Base-by-base conservation (phyloP, 805 yeast genomes). In the Wickerhamomyces kurtzmanii region DNA sequence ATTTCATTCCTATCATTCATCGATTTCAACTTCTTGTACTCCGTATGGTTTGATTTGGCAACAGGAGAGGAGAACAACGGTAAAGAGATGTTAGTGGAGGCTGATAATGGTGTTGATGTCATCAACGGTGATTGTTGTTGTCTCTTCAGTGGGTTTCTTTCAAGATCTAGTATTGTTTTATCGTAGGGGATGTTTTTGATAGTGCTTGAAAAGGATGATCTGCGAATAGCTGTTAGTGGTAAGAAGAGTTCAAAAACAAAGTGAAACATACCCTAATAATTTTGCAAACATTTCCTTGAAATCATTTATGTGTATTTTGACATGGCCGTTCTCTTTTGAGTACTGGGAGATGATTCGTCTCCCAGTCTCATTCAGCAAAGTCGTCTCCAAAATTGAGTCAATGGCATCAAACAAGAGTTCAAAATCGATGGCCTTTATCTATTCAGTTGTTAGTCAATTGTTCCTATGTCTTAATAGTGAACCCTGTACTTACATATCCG, bases 181-280 rank as follows among this genome's bases (percentile, higher is more conserved):
- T 40, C 36, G 25, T 33, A 30, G 9, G 31, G 32, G 12, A 38
- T 32, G 23, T 36, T 30, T 15, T 35, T 10, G 25, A 20, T 12
- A 38, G 28, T 6, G 33, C 31, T 20, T 40, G n/a, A n/a, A n/a
- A n/a, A n/a, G n/a, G n/a, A n/a, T n/a, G n/a, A n/a, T n/a, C n/a
- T n/a, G n/a, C n/a, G n/a, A n/a, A n/a, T n/a, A n/a, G n/a, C n/a
- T n/a, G n/a, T n/a, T n/a, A n/a, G n/a, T n/a, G n/a, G n/a, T n/a
- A n/a, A n/a, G n/a, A n/a, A n/a, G n/a, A n/a, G n/a, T n/a, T 41
- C 3, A 52, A 40, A 1, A 53, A 51, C 12, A 40, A 43, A n/a
- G 32, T 38, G 29, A 53, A 53, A 2, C 49, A 39, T n/a, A 41
- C 36, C 62, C 61, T 6, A 51, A 32, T 14, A 59, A 33, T 6